Evolutionary conservation across 2,329 filamentous ascomycete species (phyloP), one percentile per base, ranked within the genome.

Genomic region (Daldinia eschscholtzii): DNA sequence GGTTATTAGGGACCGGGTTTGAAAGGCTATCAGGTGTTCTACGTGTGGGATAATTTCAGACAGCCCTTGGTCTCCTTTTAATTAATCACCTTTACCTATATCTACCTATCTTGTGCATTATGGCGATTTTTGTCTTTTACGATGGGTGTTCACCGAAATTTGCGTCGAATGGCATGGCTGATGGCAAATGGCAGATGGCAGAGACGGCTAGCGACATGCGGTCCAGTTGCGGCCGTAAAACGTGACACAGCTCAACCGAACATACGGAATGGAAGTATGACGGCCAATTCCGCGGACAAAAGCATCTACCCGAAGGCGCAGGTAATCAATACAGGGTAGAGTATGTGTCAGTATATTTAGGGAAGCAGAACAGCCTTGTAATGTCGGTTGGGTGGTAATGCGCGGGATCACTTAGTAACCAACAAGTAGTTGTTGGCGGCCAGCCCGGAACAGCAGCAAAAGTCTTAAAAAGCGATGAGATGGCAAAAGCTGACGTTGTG

Each of bases 231-330:
- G 70, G 73, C 57, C 61, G 65, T 73, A 69, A 68, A 60, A 71
- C 65, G 72, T 73, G 67, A 64, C 65, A 75, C 72, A 23, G 44
- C 59, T 64, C 60, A 67, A 69, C 41, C 64, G 65, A 39, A 56
- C 57, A 67, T 67, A 70, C 71, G 70, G 74, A 72, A 77, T 72
- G 70, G 46, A 70, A 60, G 65, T 57, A 72, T 68, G 65, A 67
- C 71, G 67, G 72, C 65, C 71, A 65, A 62, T 71, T 72, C 74
- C 71, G 73, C 70, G 71, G 71, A 68, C 71, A 70, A 63, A 75
- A 68, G 70, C 66, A 71, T 59, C 50, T 63, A 73, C 66, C 74
- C 73, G 73, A 70, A 68, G 67, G 70, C 60, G 69, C 63, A 65
- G 61, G 56, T 66, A 65, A 69, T 69, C 50, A 68, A 67, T 70